phyloP scores from a whole-genome alignment of 352 stramenopile genomes.

The Globisporangium cystogenes region DNA sequence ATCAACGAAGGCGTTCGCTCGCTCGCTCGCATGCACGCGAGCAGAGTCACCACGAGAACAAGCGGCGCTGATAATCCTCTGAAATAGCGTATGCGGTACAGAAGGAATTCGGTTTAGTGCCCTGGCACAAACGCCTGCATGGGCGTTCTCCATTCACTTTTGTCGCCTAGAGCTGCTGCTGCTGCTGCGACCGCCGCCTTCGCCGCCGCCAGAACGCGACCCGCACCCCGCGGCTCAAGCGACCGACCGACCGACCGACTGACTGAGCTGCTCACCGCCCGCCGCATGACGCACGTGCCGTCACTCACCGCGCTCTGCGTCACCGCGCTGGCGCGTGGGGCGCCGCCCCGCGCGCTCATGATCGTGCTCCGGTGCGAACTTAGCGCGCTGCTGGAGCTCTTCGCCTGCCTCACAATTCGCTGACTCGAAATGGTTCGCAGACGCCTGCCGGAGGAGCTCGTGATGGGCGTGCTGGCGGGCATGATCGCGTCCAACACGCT shows the following conservation, averaged over 20 bases:
- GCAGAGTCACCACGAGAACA: background rate
- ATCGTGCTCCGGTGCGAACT: slow-evolving; percentile 55
- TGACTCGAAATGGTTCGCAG: no score
- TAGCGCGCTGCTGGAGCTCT: background rate
- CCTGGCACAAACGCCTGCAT: background rate
- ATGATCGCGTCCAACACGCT: slow-evolving; percentile 73
- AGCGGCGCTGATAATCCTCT: background rate
- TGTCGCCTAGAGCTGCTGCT: background rate
- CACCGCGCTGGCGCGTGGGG: slow-evolving; percentile 40
- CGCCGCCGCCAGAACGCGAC: background rate
- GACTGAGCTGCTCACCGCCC: background rate
- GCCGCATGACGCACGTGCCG: slow-evolving; percentile 18
- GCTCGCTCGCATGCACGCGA: no score
- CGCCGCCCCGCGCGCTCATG: slow-evolving; percentile 50
- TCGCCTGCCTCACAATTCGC: background rate
- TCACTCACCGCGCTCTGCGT: slow-evolving; percentile 63
- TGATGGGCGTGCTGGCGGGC: slow-evolving; percentile 59
- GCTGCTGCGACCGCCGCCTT: no score
- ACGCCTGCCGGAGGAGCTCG: slow-evolving; percentile 75
- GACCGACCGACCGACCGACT: background rate
- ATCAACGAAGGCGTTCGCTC: background rate
- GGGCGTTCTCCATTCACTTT: background rate
- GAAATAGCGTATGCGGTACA: background rate
- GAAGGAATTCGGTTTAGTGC: background rate
- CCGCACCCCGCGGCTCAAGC: no score